phyloP scores from a whole-genome alignment of 306 rosid genomes.

The Hylodesmum podocarpum region DNA sequence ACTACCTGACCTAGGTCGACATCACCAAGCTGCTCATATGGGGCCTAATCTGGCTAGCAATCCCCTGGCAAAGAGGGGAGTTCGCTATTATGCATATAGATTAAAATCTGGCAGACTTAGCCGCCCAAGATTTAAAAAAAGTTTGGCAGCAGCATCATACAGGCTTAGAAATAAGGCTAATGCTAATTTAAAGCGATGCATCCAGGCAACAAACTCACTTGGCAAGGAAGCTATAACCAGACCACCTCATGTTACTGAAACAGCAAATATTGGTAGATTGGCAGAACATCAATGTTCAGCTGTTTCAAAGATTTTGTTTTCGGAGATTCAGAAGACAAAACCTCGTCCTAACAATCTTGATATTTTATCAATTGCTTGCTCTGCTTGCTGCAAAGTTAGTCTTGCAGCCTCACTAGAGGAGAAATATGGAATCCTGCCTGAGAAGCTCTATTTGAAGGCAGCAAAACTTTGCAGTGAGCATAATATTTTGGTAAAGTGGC shows the following conservation, averaged over 20 bases:
- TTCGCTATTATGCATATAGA: slow-evolving; percentile 80
- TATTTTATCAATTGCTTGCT: slow-evolving; percentile 66
- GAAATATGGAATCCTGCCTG: slow-evolving; percentile 75
- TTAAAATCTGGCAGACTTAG: slow-evolving; percentile 93
- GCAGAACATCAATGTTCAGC: slow-evolving; percentile 73
- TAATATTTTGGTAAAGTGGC: slow-evolving; percentile 63
- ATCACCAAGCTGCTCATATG: slow-evolving; percentile 99
- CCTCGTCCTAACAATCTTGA: slow-evolving; percentile 77
- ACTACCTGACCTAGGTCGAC: slow-evolving; percentile 97
- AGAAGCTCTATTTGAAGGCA: slow-evolving; percentile 81
- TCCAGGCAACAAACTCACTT: slow-evolving; percentile 68
- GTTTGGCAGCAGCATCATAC: slow-evolving; percentile 73
- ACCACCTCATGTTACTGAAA: slow-evolving; percentile 54
- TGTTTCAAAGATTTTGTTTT: slow-evolving; percentile 80
- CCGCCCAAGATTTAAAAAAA: slow-evolving; percentile 76
- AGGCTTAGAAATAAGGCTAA: slow-evolving; percentile 81
- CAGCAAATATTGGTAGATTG: slow-evolving; percentile 54
- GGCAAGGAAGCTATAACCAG: slow-evolving; percentile 43
- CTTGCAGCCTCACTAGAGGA: slow-evolving; percentile 65
- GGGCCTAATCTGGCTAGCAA: slow-evolving; percentile 68
- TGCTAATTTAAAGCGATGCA: slow-evolving; percentile 68
- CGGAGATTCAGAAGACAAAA: slow-evolving; percentile 83
- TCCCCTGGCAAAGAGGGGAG: slow-evolving; percentile 77
- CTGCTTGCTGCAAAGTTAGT: slow-evolving; percentile 83
- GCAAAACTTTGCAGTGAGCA: slow-evolving; percentile 90